Conservation (phyloP, 768 basidiomycete genomes). For the Podaxis carcinomalis region DNA sequence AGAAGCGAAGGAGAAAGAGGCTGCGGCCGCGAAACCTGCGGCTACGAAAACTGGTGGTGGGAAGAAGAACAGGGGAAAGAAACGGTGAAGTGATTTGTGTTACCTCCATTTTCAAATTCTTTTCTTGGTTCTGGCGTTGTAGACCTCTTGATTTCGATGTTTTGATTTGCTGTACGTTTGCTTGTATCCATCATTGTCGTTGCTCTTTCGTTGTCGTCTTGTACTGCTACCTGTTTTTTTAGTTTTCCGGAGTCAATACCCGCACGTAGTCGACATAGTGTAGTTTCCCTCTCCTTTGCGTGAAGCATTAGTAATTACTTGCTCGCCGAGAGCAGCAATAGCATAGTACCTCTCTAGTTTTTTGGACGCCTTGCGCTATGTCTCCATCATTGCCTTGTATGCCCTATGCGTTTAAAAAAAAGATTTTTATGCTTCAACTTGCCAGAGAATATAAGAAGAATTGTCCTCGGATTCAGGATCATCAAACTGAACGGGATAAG, state of each 20-base stretch:
- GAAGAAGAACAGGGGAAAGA: constrained; percentile 10
- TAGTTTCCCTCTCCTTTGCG: not conserved
- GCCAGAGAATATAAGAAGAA: not conserved
- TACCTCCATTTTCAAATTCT: not conserved
- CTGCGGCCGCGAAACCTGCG: not conserved
- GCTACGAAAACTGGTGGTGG: constrained; percentile 4
- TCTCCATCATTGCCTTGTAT: not conserved
- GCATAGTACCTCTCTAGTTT: not conserved
- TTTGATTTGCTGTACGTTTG: not conserved
- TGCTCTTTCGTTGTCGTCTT: not conserved
- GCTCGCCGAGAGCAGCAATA: not conserved
- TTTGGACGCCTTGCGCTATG: not conserved
- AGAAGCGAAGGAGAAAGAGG: constrained; percentile 17
- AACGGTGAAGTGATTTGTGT: not conserved
- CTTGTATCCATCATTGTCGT: not conserved
- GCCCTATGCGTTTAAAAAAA: not conserved
- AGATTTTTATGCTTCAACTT: not conserved
- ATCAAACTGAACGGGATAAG: not conserved
- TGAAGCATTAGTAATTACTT: not conserved
- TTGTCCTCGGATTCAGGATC: not conserved
- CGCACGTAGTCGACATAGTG: not conserved
- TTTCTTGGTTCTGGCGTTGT: not conserved
- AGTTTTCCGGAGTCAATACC: not conserved
- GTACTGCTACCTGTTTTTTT: not conserved
- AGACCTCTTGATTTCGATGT: not conserved